A percentile compares a stretch with the other conserved stretches of the same genome.
Evolutionary conservation across 2,329 filamentous ascomycete genomes (phyloP).

Genomic region (Aaosphaeria arxii): DNA sequence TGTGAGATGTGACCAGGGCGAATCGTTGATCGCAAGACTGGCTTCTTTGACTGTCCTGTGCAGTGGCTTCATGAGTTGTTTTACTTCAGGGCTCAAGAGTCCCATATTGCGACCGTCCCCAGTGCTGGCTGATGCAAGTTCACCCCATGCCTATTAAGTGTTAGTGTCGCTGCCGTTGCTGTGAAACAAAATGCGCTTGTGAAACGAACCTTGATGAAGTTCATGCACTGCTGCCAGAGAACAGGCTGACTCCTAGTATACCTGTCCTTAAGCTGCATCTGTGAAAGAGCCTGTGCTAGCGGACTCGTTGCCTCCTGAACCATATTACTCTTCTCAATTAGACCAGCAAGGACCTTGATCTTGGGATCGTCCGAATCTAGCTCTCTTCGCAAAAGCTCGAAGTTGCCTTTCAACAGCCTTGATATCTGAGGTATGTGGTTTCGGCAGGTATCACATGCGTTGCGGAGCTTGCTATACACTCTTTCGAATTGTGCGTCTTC

Average conservation of each 20-base stretch:
- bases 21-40: slow-evolving; percentile 66
- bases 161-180: slow-evolving; percentile 3
- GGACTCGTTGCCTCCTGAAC: slow-evolving; percentile 72
- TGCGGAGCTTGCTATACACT: slow-evolving; percentile 74
- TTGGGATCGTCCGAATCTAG: slow-evolving; percentile 32
- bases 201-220: slow-evolving; percentile 57
- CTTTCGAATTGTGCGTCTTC: slow-evolving; percentile 80
- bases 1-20: slow-evolving; percentile 59
- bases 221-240: slow-evolving; percentile 70
- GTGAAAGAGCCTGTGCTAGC: slow-evolving; percentile 69
- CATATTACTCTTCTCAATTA: slow-evolving; percentile 69
- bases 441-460: slow-evolving; percentile 70
- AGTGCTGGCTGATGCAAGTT: slow-evolving; percentile 51
- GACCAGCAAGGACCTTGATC: slow-evolving; percentile 46
- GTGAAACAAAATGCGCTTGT: slow-evolving; percentile 19
- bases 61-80: slow-evolving; percentile 71
- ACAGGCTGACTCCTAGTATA: slow-evolving; percentile 64
- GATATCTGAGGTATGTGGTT: slow-evolving; percentile 61
- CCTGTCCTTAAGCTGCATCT: slow-evolving; percentile 82
- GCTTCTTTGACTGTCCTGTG: slow-evolving; percentile 83
- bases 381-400: slow-evolving; percentile 26
- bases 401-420: slow-evolving; percentile 23
- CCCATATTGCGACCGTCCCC: slow-evolving; percentile 42
- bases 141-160: slow-evolving; percentile 57
- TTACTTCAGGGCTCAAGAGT: slow-evolving; percentile 62